Evolutionary conservation across 768 basidiomycete species (phyloP), one percentile per base, ranked within the genome.

Genomic region (Amanita rubescens): DNA sequence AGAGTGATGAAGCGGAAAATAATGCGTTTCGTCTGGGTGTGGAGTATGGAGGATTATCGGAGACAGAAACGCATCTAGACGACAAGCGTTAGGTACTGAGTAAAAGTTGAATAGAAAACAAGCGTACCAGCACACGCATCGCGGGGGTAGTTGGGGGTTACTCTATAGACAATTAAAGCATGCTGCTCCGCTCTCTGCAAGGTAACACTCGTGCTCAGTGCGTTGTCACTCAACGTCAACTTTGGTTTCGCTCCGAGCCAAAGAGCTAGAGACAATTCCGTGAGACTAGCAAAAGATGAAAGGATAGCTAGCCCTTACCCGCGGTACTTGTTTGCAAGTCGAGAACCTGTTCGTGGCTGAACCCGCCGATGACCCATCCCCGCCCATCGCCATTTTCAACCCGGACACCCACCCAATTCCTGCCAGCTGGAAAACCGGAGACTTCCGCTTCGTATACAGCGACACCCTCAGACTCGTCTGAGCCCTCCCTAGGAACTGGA

Each of bases 391-490:
- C 76, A 47, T 70, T 65, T 11, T 81, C 74, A 20, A 85, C 61
- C 24, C 62, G 68, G 37, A 90, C 69, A 1, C 75, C 85, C 5
- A 90, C 64, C 75, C 76, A 81, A 4, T 34, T 39, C 30, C 35
- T 58, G 46, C 56, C 56, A 25, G 53, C 57, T 17, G 34, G 11
- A 32, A 55, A 30, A 20, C 54, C 35, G 15, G 57, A 51, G 38
- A 84, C 39, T 37, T 73, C 66, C 9, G 75, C 77, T 61, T 85
- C 82, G 60, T 79, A 88, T 22, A 84, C 67, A 3, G 83, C 83
- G 1, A 85, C 71, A 0, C 86, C 87, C 53, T 89, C 87, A 8
- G 84, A 85, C 63, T 91, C 87, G 49, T 87, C 85, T 0, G 77
- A 65, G 0, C 88, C 88, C 65, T 85, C 82, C 14, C 78, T 66